Base-by-base conservation (phyloP, 1,284 basidiomycete genomes). In the Melampsora larici-populina region DNA sequence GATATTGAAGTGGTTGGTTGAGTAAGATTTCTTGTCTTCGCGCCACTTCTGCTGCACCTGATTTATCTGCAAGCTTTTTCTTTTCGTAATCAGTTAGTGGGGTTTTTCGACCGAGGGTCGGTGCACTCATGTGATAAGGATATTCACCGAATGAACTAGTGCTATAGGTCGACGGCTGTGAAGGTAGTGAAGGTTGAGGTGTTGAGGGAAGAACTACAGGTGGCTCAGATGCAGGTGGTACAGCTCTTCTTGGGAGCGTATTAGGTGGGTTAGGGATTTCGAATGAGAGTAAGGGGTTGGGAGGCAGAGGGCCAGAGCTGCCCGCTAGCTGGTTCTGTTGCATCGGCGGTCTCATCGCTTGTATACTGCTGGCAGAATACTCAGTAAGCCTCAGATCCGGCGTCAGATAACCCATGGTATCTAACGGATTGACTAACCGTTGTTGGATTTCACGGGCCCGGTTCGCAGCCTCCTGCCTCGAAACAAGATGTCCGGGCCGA, bases 211-310 rank as follows among this genome's bases (percentile, higher is more conserved):
- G 29, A 9, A 67, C 33, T 31, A 33, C 21, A 58, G 24, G 40
- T 60, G 33, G 51, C 1, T 36, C 15, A 24, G 49, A 18, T 40
- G 40, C 13, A 66, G 63, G 36, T 51, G 1, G 64, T n/a, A 13
- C 18, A 55, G 24, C 24, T 26, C 64, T n/a, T 24, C 48, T 17
- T 17, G 64, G 43, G 26, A 17, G 33, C 8, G 49, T 36, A 33
- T n/a, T 18, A 18, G 74, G 8, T 33, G 55, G 66, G 15, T 67
- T 18, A 13, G 74, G 66, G 2, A 76, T 24, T 33, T 76, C 74
- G 43, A 76, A 76, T 11, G 66, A 43, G 43, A 63, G 36, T 43
- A 76, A 69, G n/a, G 74, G 74, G 29, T 76, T 76, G 15, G 26
- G 21, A n/a, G 29, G 6, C 15, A 51, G 18, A 18, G 55, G 33